These are phyloP conservation scores for Catenaria anguillulae DNA, from an alignment of 371 early-diverging fungal genomes.

Conservation along the genomic window DNA sequence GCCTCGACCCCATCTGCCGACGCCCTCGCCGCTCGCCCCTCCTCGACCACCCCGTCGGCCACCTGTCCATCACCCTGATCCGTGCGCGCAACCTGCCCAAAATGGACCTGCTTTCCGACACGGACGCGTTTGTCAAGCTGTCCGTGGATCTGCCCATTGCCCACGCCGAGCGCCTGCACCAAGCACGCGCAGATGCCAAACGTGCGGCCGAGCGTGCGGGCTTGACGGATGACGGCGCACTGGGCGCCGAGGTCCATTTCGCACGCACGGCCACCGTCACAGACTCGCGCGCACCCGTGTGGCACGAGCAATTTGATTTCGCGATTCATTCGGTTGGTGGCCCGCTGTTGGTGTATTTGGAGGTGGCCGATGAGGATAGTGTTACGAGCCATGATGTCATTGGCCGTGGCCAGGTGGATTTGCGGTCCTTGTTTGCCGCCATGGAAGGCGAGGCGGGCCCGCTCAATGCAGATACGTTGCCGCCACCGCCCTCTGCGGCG, in stretches of 20 bases:
- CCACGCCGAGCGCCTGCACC: background rate
- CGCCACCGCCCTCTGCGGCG: too few species aligned
- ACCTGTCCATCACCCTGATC: background rate
- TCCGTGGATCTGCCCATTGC: background rate
- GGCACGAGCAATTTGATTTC: background rate
- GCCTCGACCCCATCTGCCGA: too few species aligned
- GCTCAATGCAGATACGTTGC: too few species aligned
- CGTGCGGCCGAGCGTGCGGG: background rate
- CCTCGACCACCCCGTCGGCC: background rate
- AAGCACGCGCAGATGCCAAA: background rate
- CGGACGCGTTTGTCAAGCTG: background rate
- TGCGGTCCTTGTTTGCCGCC: background rate
- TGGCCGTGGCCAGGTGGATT: background rate
- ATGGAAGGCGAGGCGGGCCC: too few species aligned
- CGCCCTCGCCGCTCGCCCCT: too few species aligned
- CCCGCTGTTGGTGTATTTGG: background rate
- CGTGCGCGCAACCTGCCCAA: background rate
- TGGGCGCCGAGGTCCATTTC: background rate
- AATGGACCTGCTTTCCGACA: background rate
- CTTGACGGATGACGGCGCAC: background rate
- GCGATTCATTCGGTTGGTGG: background rate
- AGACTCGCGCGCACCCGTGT: background rate
- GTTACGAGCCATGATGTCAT: background rate
- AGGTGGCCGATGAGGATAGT: background rate
- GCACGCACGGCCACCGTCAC: background rate